Percentiles rank a stretch among this genome's conserved stretches.
Evolutionary conservation across 1,284 basidiomycete species (phyloP).

Genomic region (Violaceomyces palustris): DNA sequence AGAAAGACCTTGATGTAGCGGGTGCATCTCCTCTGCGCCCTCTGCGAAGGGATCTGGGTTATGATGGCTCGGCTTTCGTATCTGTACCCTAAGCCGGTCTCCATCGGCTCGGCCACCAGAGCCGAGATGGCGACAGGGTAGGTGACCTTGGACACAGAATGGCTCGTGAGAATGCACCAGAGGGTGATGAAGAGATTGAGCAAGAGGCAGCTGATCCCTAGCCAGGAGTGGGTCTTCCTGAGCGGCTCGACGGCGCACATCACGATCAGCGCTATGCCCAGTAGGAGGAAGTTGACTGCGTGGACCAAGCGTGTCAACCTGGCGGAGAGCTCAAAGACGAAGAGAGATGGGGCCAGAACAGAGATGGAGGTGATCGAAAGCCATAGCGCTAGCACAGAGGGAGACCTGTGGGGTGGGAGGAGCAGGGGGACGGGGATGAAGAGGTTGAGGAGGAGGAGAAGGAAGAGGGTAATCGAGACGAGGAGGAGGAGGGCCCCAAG

Average conservation of each 20-base stretch:
- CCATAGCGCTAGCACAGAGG: conserved; percentile 29
- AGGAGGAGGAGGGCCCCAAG: conserved; percentile 21
- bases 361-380: conserved; percentile 22
- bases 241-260: conserved; percentile 19
- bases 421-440: conserved; percentile 29
- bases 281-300: conserved; percentile 17
- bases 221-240: conserved; percentile 21
- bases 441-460: conserved; percentile 26
- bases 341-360: conserved; percentile 22
- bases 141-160: conserved; percentile 12
- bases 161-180: conserved; percentile 20
- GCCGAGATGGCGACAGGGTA: conserved; percentile 21
- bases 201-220: conserved; percentile 12
- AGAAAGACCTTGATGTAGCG: conserved; percentile 29
- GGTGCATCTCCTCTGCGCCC: conserved; percentile 24
- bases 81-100: not conserved
- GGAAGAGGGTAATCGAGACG: conserved; percentile 12
- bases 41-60: conserved; percentile 15
- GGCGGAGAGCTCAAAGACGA: conserved; percentile 37
- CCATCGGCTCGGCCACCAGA: conserved; percentile 10
- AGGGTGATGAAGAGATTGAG: conserved; percentile 20
- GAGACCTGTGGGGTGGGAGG: conserved; percentile 24
- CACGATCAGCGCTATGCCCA: conserved; percentile 11
- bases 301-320: conserved; percentile 29
- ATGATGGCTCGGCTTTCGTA: conserved; percentile 5